Evolutionary conservation across 495 filamentous ascomycete species (phyloP).

Genomic region (Neurospora sp.): DNA sequence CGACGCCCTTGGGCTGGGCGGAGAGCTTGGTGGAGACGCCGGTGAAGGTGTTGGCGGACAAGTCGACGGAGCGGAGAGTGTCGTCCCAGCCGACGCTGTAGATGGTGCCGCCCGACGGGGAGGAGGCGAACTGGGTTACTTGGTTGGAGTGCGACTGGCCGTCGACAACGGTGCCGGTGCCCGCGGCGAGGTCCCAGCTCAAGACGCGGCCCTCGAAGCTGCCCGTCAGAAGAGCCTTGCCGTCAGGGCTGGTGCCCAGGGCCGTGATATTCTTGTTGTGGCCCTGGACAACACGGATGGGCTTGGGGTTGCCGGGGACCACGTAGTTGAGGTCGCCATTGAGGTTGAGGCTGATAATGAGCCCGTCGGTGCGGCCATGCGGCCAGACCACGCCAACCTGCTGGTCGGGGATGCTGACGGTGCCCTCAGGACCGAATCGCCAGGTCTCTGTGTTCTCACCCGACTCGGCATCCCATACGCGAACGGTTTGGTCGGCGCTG

Average conservation of each 20-base stretch:
- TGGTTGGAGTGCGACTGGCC: conserved; percentile 75
- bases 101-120: conserved; percentile 44
- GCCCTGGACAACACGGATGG: conserved; percentile 68
- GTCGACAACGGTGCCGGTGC: conserved; percentile 56
- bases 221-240: conserved; percentile 68
- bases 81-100: conserved; percentile 96
- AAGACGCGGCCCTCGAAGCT: conserved; percentile 83
- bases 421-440: conserved; percentile 75
- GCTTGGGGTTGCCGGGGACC: conserved; percentile 54
- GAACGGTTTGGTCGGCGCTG: conserved; percentile 87
- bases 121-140: conserved; percentile 58
- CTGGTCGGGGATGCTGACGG: conserved; percentile 66
- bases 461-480: conserved; percentile 77
- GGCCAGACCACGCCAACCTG: conserved; percentile 96
- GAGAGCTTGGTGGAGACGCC: conserved; percentile 35
- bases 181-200: conserved; percentile 65
- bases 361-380: conserved; percentile 65
- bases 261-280: conserved; percentile 91
- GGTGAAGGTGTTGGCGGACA: conserved; percentile 38
- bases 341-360: conserved; percentile 82
- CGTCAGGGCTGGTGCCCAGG: conserved; percentile 41
- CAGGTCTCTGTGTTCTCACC: conserved; percentile 70
- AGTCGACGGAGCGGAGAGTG: conserved; percentile 70
- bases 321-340: conserved; percentile 88
- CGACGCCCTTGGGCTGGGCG: conserved; percentile 43